Base-by-base conservation (phyloP, 257 asterid genomes). In the Solanum gracilifrons region DNA sequence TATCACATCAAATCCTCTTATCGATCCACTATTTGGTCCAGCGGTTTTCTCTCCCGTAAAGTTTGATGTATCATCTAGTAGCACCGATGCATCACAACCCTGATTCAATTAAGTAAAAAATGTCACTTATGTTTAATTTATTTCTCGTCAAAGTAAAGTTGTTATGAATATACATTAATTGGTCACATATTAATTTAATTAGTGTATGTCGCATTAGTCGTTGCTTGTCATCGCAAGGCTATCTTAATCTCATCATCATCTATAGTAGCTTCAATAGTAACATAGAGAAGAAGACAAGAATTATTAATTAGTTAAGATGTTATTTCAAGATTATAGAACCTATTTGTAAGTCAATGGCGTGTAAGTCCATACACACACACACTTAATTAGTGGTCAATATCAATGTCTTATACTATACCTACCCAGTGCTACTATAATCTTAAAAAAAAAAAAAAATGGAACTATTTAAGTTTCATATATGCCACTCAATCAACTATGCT, bases 51-150 rank as follows among this genome's bases (percentile, higher is more conserved):
- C 99, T 46, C 99, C 98, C 3, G 66, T 89, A 13, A 95, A 89
- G 60, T 39, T 88, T 13, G 88, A 71, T 27, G 91, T 92, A 62
- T 94, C 98, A 20, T 95, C 98, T 87, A 96, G 88, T 82, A 96
- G 69, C 18, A 94, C 95, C 0, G 98, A 95, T 16, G 96, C 98
- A 89, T 96, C 99, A 77, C 99, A 96, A 60, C 99, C 99, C 98
- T 96, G 87, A 73, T 35, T 31, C 15, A 32, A 72, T 72, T 72
- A 72, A 5, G 13, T 15, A 87, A 43, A 62, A 16, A n/a, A 6
- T 29, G 46, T 71, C 58, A 87, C 11, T 8, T 8, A 82, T 68
- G 35, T 39, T 33, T 27, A 68, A 68, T 27, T 68, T 43, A 18
- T 16, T 32, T 32, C 15, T 13, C 32, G 1, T 32, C 41, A 4